phyloP scores from a whole-genome alignment of 495 filamentous ascomycete genomes.

The Sordaria brevicollis region DNA sequence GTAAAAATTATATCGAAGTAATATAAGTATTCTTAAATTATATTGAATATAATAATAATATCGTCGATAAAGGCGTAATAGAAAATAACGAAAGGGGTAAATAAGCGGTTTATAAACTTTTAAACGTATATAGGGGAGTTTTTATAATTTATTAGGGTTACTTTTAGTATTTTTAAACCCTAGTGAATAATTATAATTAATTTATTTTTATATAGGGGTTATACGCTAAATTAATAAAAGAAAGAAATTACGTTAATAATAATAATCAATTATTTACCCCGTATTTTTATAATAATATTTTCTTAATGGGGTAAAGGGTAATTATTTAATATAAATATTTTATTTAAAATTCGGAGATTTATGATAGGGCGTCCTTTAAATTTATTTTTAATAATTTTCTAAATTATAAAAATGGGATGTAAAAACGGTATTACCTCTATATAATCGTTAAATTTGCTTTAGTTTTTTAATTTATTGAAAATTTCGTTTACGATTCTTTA shows the following conservation, averaged over 20 bases:
- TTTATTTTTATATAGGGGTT: neutral
- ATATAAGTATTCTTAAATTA: neutral
- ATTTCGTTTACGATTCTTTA: no score
- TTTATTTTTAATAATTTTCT: no score
- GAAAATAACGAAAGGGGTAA: neutral
- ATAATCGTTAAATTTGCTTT: no score
- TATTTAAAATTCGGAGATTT: no score
- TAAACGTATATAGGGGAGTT: neutral
- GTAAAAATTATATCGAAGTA: neutral
- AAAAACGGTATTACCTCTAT: no score
- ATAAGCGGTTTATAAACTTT: neutral
- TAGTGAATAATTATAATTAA: neutral
- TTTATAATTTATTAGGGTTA: neutral
- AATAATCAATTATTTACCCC: neutral
- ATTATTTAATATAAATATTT: no score
- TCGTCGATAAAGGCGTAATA: neutral
- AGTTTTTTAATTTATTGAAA: no score
- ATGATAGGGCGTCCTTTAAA: no score
- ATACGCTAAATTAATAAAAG: neutral
- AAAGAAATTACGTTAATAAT: neutral
- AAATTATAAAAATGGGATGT: no score
- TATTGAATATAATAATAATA: neutral
- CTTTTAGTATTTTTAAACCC: neutral
- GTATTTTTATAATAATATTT: no score
- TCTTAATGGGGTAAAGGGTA: no score